Conservation (phyloP, 2,329 filamentous ascomycete genomes). For the Dactylonectria macrodidyma region DNA sequence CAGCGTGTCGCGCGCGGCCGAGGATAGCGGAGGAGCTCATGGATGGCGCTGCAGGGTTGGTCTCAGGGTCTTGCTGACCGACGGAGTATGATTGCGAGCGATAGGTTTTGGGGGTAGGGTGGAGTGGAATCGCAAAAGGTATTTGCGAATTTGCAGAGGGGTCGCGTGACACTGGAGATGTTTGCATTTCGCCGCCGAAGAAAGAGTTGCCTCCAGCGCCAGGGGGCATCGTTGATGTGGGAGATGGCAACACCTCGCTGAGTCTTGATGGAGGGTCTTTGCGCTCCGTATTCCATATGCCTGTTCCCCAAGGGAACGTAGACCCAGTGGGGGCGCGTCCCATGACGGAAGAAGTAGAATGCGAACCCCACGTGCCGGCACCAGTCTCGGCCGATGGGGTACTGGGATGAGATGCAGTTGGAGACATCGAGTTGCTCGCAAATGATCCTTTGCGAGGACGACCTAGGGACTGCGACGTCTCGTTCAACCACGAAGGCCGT, state of each 20-base stretch:
- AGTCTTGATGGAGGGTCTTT: constrained; percentile 84
- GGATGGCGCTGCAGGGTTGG: constrained; percentile 53
- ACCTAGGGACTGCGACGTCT: constrained; percentile 76
- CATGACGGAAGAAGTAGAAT: constrained; percentile 63
- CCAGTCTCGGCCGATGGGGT: constrained; percentile 80
- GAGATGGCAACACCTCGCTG: constrained; percentile 82
- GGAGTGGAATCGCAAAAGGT: constrained; percentile 88
- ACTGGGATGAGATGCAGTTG: constrained; percentile 83
- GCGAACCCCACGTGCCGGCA: constrained; percentile 68
- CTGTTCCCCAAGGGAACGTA: constrained; percentile 81
- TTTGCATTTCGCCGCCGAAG: constrained; percentile 66
- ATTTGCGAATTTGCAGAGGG: constrained; percentile 75
- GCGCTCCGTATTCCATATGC: constrained; percentile 86
- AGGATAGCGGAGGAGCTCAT: constrained; percentile 65
- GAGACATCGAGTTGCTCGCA: constrained; percentile 82
- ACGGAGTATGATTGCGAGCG: constrained; percentile 98
- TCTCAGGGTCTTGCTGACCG: constrained; percentile 85
- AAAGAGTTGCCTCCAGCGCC: constrained; percentile 62
- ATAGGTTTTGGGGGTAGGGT: constrained; percentile 93
- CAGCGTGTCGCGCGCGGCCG: constrained; percentile 68
- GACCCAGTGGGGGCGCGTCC: constrained; percentile 64
- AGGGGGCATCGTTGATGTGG: constrained; percentile 73
- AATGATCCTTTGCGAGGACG: constrained; percentile 84
- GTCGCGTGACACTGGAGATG: constrained; percentile 67
- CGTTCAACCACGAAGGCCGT: constrained; percentile 89